Conservation (phyloP, 768 basidiomycete species). For the Leccinum boreale region DNA sequence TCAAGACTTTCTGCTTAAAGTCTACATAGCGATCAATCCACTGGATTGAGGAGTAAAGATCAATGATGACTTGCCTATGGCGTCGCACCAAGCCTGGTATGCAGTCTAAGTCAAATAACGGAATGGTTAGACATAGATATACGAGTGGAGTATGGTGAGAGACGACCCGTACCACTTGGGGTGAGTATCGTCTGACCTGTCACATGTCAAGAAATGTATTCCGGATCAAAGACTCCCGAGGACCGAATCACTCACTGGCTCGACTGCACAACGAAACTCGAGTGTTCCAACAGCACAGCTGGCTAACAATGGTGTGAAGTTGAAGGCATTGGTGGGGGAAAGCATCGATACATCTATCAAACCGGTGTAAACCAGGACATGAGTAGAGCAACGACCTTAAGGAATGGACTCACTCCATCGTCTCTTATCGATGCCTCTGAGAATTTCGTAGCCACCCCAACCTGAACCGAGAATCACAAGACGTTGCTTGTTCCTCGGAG, state of each 20-base stretch:
- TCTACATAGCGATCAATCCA: slow-evolving; percentile 36
- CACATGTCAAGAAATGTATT: slow-evolving; percentile 1
- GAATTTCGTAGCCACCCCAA: slow-evolving; percentile 74
- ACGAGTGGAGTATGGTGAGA: not conserved
- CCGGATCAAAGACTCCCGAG: not conserved
- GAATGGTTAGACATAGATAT: not conserved
- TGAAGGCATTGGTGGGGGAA: slow-evolving; percentile 52
- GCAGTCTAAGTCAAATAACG: slow-evolving; percentile 38
- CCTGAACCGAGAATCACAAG: slow-evolving; percentile 74
- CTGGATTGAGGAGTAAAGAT: not conserved
- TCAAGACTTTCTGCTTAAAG: slow-evolving; percentile 54
- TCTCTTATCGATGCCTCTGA: slow-evolving; percentile 65
- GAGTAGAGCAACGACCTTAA: not conserved
- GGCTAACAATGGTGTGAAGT: slow-evolving; percentile 46
- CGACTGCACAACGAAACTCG: slow-evolving; percentile 76
- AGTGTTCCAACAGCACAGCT: slow-evolving; percentile 76
- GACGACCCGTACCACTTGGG: slow-evolving; percentile 44
- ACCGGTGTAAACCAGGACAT: slow-evolving; percentile 2
- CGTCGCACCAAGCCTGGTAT: slow-evolving; percentile 77
- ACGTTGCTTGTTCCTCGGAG: slow-evolving; percentile 32
- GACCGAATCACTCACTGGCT: slow-evolving; percentile 53
- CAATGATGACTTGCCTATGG: slow-evolving; percentile 45
- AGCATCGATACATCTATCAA: slow-evolving; percentile 58
- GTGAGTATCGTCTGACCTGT: slow-evolving; percentile 55
- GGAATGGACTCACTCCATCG: slow-evolving; percentile 53